These are phyloP conservation scores for Actinomortierella wolfii DNA, from an alignment of 371 early-diverging fungal species.

Conservation along the genomic window DNA sequence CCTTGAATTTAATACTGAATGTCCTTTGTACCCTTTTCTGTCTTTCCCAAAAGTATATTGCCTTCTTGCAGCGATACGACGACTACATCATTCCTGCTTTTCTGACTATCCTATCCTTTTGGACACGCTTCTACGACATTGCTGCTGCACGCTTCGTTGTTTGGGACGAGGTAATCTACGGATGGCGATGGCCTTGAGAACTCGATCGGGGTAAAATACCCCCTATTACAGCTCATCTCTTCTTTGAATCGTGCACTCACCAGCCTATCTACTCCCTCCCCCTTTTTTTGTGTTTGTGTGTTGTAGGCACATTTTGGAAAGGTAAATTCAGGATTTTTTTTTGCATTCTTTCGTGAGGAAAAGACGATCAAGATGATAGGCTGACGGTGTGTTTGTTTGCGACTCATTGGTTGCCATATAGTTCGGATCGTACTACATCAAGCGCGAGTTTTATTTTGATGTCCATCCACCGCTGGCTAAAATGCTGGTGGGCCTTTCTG, in stretches of 20 bases:
- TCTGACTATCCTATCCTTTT: slow-evolving; percentile 68
- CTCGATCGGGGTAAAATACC: too few species aligned
- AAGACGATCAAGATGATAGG: too few species aligned
- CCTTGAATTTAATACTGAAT: too few species aligned
- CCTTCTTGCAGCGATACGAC: slow-evolving; percentile 57
- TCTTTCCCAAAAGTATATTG: slow-evolving; percentile 30
- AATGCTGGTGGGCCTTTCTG: slow-evolving; percentile 95
- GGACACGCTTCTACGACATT: slow-evolving; percentile 86
- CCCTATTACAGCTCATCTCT: not conserved
- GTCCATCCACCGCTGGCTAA: slow-evolving; percentile 99
- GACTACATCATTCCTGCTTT: slow-evolving; percentile 55
- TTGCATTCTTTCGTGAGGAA: not conserved
- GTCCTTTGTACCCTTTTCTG: not conserved
- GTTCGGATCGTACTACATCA: slow-evolving; percentile 95
- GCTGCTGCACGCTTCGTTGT: slow-evolving; percentile 77
- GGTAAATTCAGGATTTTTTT: slow-evolving; percentile 37
- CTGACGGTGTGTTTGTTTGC: too few species aligned
- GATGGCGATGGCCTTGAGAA: too few species aligned
- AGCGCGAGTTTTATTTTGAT: slow-evolving; percentile 97
- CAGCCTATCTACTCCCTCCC: slow-evolving; percentile 31
- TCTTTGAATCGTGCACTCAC: not conserved
- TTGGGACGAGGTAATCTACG: slow-evolving; percentile 83
- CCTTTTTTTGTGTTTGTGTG: slow-evolving; percentile 30
- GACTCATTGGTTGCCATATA: too few species aligned
- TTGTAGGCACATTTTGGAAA: slow-evolving; percentile 93